These are phyloP conservation scores for Pezicula neosporulosa DNA, from an alignment of 2,329 filamentous ascomycete genomes.

Conservation along the genomic window DNA sequence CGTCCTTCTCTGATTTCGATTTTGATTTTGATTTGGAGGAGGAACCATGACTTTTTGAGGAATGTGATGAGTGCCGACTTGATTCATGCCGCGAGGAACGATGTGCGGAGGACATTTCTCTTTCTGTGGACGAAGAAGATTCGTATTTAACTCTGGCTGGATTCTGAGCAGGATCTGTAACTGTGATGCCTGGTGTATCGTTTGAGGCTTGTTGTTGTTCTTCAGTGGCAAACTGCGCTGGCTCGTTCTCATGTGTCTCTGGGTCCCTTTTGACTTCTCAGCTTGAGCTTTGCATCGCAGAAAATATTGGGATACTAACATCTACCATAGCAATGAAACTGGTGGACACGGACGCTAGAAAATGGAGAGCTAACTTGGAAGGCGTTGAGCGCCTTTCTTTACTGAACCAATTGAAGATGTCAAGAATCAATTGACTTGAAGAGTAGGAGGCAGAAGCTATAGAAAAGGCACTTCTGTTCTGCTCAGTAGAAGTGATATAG, in stretches of 20 bases:
- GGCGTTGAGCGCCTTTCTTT: not conserved
- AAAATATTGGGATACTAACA: slow-evolving; percentile 12
- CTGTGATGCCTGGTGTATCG: slow-evolving; percentile 18
- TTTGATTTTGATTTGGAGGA: slow-evolving; percentile 31
- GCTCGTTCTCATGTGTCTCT: slow-evolving; percentile 16
- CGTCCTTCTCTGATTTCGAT: slow-evolving; percentile 43
- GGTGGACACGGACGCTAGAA: no score
- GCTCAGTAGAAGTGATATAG: no score
- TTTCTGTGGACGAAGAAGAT: slow-evolving; percentile 16
- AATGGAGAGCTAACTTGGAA: not conserved
- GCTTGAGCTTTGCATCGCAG: not conserved
- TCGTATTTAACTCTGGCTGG: slow-evolving; percentile 12
- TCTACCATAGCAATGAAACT: slow-evolving; percentile 15
- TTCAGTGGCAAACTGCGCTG: slow-evolving; percentile 2
- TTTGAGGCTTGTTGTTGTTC: slow-evolving; percentile 7
- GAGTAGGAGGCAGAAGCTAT: not conserved
- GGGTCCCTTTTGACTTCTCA: slow-evolving; percentile 18
- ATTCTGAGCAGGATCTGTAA: slow-evolving; percentile 21
- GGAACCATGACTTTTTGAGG: slow-evolving; percentile 16
- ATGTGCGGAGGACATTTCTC: slow-evolving; percentile 26
- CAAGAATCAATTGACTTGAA: no score
- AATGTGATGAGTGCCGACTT: slow-evolving; percentile 16
- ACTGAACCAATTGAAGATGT: no score
- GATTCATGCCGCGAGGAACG: slow-evolving; percentile 14
- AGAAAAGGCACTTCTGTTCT: no score